Evolutionary conservation across 306 rosid genomes (phyloP).

Genomic region (Glycine soja): DNA sequence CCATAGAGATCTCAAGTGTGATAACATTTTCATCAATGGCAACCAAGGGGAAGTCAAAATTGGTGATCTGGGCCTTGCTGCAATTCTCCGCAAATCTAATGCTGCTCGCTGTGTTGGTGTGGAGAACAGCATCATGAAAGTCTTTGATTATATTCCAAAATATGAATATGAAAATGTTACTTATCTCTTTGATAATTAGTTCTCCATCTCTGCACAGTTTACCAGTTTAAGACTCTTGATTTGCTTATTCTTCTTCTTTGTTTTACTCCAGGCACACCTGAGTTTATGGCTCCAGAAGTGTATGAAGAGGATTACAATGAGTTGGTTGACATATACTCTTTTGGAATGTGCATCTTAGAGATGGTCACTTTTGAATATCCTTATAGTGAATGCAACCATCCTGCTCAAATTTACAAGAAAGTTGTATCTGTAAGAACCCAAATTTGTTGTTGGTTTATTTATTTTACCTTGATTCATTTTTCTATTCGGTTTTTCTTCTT

Average conservation of each 20-base stretch:
- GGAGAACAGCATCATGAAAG: slow-evolving; percentile 43
- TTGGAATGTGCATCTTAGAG: slow-evolving; percentile 98
- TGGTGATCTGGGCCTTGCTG: slow-evolving; percentile 99
- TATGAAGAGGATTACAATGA: slow-evolving; percentile 96
- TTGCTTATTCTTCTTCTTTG: slow-evolving; percentile 20
- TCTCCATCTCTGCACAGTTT: background rate
- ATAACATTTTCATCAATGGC: slow-evolving; percentile 95
- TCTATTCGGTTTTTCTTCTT: slow-evolving; percentile 26
- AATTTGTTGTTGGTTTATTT: background rate
- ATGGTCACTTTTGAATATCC: slow-evolving; percentile 98
- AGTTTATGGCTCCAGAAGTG: slow-evolving; percentile 99
- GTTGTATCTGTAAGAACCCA: slow-evolving; percentile 73
- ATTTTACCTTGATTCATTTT: slow-evolving; percentile 8
- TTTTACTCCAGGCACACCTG: slow-evolving; percentile 85
- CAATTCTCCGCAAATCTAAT: slow-evolving; percentile 80
- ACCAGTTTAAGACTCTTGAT: slow-evolving; percentile 2
- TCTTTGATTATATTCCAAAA: slow-evolving; percentile 38
- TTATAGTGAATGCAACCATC: slow-evolving; percentile 91
- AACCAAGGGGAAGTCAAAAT: slow-evolving; percentile 98
- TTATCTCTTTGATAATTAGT: background rate
- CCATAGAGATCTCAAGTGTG: slow-evolving; percentile 98
- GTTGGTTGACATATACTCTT: slow-evolving; percentile 91
- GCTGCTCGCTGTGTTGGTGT: slow-evolving; percentile 91
- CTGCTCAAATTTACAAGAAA: slow-evolving; percentile 97
- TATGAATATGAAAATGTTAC: slow-evolving; percentile 2